Conservation (phyloP, 441 rosid species). For the Gossypium lobatum region DNA sequence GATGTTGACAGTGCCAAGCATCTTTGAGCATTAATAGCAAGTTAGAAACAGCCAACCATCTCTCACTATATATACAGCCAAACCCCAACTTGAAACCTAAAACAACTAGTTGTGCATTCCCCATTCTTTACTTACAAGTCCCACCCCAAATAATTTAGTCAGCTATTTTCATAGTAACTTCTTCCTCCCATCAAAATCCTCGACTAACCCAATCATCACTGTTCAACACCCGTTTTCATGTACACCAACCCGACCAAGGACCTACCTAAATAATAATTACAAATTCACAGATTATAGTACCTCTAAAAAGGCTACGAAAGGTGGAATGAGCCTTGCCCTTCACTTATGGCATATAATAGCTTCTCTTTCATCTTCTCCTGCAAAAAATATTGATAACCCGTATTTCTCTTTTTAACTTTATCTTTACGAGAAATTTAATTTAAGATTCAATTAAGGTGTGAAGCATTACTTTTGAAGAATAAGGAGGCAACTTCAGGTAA, state of each 20-base stretch:
- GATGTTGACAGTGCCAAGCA: constrained; percentile 13
- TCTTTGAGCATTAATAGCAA: constrained; percentile 18
- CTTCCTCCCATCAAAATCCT: constrained; percentile 3
- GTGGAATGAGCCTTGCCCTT: constrained; percentile 98
- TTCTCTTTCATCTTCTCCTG: constrained; percentile 98
- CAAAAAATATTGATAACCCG: constrained; percentile 5
- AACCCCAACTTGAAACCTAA: constrained; percentile 16
- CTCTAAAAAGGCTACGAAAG: constrained; percentile 51
- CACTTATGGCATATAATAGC: constrained; percentile 82
- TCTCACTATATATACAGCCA: constrained; percentile 17
- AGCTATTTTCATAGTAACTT: constrained; percentile 14
- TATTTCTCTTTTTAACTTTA: neutral
- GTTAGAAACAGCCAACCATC: constrained; percentile 3
- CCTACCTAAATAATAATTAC: constrained; percentile 42
- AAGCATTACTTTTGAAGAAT: constrained; percentile 69
- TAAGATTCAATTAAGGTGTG: constrained; percentile 6
- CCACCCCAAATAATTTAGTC: constrained; percentile 18
- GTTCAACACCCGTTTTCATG: constrained; percentile 16
- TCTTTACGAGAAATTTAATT: neutral
- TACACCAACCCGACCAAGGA: constrained; percentile 21
- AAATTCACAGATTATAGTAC: constrained; percentile 29
- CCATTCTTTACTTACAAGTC: constrained; percentile 17
- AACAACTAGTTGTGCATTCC: constrained; percentile 12
- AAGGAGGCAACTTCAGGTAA: constrained; percentile 92
- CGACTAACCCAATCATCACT: constrained; percentile 1